Conservation (phyloP, 108 stramenopile species). For the Stephanodiscus minutulus region DNA sequence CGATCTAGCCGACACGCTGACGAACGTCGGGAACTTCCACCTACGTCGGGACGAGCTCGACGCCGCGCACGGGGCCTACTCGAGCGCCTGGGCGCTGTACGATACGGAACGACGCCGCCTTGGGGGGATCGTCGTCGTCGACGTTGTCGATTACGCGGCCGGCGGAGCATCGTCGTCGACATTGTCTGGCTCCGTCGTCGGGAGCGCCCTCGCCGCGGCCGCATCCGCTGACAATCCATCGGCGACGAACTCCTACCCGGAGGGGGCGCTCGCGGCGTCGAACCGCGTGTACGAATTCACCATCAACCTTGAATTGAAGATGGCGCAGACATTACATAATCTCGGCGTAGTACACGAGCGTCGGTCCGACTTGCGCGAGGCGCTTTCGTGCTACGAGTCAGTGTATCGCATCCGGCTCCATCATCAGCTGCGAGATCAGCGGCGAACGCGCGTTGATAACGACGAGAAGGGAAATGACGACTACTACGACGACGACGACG, state of each 20-base stretch:
- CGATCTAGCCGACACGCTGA: conserved; percentile 24
- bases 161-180: not conserved
- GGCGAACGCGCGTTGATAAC: too few species aligned
- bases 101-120: not conserved
- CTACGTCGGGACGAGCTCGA: conserved; percentile 41
- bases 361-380: conserved; percentile 22
- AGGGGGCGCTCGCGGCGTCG: conserved; percentile 26
- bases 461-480: too few species aligned
- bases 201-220: too few species aligned
- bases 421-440: too few species aligned
- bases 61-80: conserved; percentile 30
- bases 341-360: conserved; percentile 38
- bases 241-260: not conserved
- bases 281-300: too few species aligned
- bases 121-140: too few species aligned
- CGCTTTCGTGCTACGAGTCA: conserved; percentile 20
- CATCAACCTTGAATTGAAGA: too few species aligned
- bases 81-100: conserved; percentile 32
- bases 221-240: not conserved
- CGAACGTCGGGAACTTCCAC: conserved; percentile 38
- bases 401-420: conserved; percentile 7
- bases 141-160: too few species aligned
- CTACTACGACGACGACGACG: not conserved
- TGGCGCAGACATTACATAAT: too few species aligned
- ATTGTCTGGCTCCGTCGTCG: not conserved